Evolutionary conservation across 2,329 filamentous ascomycete genomes (phyloP), one percentile per base, ranked within the genome.

Genomic region (Lasiodiplodia hormozganensis): DNA sequence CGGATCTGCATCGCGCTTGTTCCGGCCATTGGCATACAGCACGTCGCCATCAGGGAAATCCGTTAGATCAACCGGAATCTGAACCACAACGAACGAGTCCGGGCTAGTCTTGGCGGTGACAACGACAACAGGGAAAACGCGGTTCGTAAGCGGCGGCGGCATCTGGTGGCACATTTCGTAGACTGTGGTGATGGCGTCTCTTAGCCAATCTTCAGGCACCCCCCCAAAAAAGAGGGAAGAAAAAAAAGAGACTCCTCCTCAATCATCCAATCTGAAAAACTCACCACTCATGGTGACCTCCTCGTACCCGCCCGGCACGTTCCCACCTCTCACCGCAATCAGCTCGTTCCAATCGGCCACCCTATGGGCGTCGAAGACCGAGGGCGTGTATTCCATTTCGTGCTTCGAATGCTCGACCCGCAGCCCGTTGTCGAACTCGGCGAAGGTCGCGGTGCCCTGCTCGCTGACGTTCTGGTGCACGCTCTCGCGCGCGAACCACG

Each of bases 111-210:
- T 68, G 8, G 69, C 65, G 5, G 88, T 87, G 67, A 91, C 80
- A 75, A 92, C 87, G 62, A 93, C 76, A 2, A 90, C 87, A 18
- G 89, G 85, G 72, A 93, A 94, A 2, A 87, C 85, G 62, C 91
- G 87, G 70, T 89, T 85, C 69, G 84, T 83, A 8, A 93, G 81
- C n/a, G 87, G 83, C 3, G 83, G 80, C 0, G 86, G 85, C 40
- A 93, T 83, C 56, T 83, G 82, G 76, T 93, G 91, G 67, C 85
- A 85, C 84, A 91, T 91, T 80, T 92, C 89, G 70, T 86, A 85
- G 25, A 91, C 80, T 72, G 25, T 10, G 16, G 1, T 4, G 18
- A 51, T 21, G 7, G 25, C 16, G 31, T 6, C 18, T 25, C 14
- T 31, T 21, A 25, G 66, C 36, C 40, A 62, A 21, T 34, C 31